Percentiles rank a stretch among this genome's conserved stretches.
phyloP scores from a whole-genome alignment of 2,329 filamentous ascomycete genomes.

The Didymella segeticola region DNA sequence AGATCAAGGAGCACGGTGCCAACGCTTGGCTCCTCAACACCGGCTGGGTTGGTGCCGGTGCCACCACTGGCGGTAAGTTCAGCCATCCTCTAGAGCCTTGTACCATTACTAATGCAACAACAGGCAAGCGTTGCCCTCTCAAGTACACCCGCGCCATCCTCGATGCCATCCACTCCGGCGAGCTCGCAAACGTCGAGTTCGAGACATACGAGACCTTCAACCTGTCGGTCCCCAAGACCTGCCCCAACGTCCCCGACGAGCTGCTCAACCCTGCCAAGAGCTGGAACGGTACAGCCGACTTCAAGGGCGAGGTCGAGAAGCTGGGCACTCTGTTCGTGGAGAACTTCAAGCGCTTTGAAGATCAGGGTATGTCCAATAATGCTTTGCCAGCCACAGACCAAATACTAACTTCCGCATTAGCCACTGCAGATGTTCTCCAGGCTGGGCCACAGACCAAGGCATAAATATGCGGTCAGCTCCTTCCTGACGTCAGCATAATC shows the following conservation, averaged over 20 bases:
- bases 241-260: slow-evolving; percentile 86
- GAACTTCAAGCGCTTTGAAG: slow-evolving; percentile 96
- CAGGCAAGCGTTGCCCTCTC: slow-evolving; percentile 92
- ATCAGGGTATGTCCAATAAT: neutral
- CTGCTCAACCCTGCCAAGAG: slow-evolving; percentile 93
- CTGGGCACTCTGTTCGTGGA: slow-evolving; percentile 88
- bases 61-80: slow-evolving; percentile 88
- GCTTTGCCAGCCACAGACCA: neutral
- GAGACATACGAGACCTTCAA: slow-evolving; percentile 98
- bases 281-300: slow-evolving; percentile 85
- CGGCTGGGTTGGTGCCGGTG: slow-evolving; percentile 93
- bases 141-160: slow-evolving; percentile 99
- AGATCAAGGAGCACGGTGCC: slow-evolving; percentile 93
- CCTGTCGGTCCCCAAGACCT: slow-evolving; percentile 90
- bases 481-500: too few relatives aligned
- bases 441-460: too few relatives aligned
- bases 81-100: slow-evolving; percentile 98
- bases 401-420: neutral
- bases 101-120: slow-evolving; percentile 92
- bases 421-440: slow-evolving; percentile 37
- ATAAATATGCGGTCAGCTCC: too few relatives aligned
- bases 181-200: slow-evolving; percentile 91
- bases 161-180: slow-evolving; percentile 95
- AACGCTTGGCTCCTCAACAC: slow-evolving; percentile 99
- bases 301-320: slow-evolving; percentile 88